Conservation (phyloP, 1,284 basidiomycete species). For the Veloboletus limbatus region DNA sequence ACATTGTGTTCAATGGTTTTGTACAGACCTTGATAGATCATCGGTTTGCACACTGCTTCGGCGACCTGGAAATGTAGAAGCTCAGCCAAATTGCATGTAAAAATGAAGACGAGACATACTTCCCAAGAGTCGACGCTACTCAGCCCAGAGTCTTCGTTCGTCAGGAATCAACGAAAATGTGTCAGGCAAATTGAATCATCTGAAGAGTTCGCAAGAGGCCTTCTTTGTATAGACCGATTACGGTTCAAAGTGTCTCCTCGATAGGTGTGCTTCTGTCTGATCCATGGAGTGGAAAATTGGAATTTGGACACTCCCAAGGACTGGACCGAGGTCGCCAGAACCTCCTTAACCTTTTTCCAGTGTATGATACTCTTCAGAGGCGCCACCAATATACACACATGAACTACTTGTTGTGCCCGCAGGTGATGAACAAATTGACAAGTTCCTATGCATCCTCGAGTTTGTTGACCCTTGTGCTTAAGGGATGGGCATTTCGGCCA, state of each 20-base stretch:
- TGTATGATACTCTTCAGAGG: slow-evolving; percentile 28
- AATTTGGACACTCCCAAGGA: slow-evolving; percentile 23
- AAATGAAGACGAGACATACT: slow-evolving; percentile 16
- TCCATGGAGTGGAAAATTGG: slow-evolving; percentile 28
- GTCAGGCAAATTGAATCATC: background rate
- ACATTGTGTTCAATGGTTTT: slow-evolving; percentile 41
- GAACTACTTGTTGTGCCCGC: slow-evolving; percentile 23
- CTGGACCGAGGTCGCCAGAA: slow-evolving; percentile 21
- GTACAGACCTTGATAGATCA: slow-evolving; percentile 36
- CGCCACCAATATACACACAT: slow-evolving; percentile 25
- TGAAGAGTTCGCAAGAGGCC: slow-evolving; percentile 37
- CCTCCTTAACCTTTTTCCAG: slow-evolving; percentile 22
- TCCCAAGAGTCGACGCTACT: slow-evolving; percentile 45
- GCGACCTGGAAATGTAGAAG: slow-evolving; percentile 31
- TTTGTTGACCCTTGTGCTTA: slow-evolving; percentile 20
- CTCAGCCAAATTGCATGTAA: background rate
- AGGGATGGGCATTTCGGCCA: slow-evolving; percentile 5
- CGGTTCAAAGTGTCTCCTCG: slow-evolving; percentile 38
- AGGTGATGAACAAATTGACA: slow-evolving; percentile 24
- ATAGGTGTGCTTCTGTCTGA: slow-evolving; percentile 28
- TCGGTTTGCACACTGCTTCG: slow-evolving; percentile 33
- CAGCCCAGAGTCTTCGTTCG: slow-evolving; percentile 42
- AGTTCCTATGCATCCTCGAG: slow-evolving; percentile 27
- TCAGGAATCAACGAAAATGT: slow-evolving; percentile 3
- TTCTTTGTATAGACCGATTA: slow-evolving; percentile 41